Conservation (phyloP, 257 asterid species). For the Verbascum thapsus region DNA sequence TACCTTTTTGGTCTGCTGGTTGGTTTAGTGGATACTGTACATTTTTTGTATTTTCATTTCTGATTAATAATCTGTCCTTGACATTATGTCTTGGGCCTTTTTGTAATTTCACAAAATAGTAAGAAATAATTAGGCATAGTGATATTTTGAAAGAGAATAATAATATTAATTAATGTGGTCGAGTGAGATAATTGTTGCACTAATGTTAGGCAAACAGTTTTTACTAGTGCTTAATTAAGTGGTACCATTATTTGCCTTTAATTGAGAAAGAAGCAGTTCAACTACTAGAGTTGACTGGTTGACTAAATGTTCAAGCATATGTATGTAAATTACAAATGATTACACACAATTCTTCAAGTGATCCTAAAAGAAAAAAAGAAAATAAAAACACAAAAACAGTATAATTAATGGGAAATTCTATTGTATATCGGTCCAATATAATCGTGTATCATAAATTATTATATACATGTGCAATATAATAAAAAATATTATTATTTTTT, state of each 20-base stretch:
- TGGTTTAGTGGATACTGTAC: not conserved
- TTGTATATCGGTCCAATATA: too few relatives aligned
- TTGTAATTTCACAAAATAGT: not conserved
- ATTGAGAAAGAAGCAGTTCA: constrained; percentile 41
- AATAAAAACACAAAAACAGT: not conserved
- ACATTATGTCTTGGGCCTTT: constrained; percentile 8
- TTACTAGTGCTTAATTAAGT: constrained; percentile 27
- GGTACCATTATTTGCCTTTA: constrained; percentile 24
- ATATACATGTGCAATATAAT: too few relatives aligned
- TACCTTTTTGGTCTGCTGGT: constrained; percentile 27
- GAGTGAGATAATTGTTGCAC: not conserved
- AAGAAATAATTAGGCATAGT: not conserved
- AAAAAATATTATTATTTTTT: too few relatives aligned
- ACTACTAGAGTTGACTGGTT: constrained; percentile 48
- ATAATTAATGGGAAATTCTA: too few relatives aligned
- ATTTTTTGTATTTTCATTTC: not conserved
- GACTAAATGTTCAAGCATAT: constrained; percentile 38
- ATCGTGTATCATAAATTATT: too few relatives aligned
- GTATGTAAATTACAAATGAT: constrained; percentile 20
- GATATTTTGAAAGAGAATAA: too few relatives aligned
- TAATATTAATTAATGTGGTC: too few relatives aligned
- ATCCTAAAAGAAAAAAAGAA: not conserved
- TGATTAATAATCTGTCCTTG: not conserved
- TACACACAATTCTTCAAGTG: constrained; percentile 1
- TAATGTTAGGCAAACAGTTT: constrained; percentile 42